Evolutionary conservation across 2,329 filamentous ascomycete species (phyloP), one percentile per base, ranked within the genome.

Genomic region (Drechslerella dactyloides): DNA sequence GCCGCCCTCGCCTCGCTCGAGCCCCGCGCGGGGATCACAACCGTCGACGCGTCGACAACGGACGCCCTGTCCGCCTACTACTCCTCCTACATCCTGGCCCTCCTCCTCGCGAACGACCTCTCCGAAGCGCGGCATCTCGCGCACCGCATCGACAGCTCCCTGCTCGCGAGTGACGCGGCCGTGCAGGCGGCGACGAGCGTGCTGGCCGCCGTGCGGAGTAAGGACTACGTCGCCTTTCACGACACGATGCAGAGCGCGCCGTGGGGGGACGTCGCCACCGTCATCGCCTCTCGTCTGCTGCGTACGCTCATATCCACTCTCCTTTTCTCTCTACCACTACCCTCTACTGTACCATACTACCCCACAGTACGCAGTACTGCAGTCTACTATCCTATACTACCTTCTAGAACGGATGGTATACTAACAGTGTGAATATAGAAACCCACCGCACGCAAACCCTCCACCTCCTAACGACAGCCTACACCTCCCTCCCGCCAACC

Each of bases 21-120:
- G 62, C 62, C 69, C 63, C 61, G 61, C 52, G 69, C 69, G 21
- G 21, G 51, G 17, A 73, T 66, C 52, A 66, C 61, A 23, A 62
- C 69, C 52, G 17, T 73, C 15, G 69, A 73, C 30, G 11, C 73
- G 13, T 54, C 69, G 37, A 70, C 63, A 40, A 63, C 63, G n/a
- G 68, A 75, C 21, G 54, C 64, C 46, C 73, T 77, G 11, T 75
- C 75, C 23, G 74, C 74, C 54, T 77, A 74, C 53, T 77, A 76
- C 54, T 72, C 73, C 50, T 44, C 63, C 21, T 76, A 76, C 42
- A 62, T 77, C 51, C 73, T 77, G 27, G 46, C 75, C 1, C 63
- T 77, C 0, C 63, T 77, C 27, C 72, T 76, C 19, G 68, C 68
- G 24, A 70, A 75, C 53, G 75, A 77, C 55, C 46, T 77, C 56